These are phyloP conservation scores for Pachysandra terminalis DNA, from an alignment of 164 flowering plant genomes.

Conservation along the genomic window DNA sequence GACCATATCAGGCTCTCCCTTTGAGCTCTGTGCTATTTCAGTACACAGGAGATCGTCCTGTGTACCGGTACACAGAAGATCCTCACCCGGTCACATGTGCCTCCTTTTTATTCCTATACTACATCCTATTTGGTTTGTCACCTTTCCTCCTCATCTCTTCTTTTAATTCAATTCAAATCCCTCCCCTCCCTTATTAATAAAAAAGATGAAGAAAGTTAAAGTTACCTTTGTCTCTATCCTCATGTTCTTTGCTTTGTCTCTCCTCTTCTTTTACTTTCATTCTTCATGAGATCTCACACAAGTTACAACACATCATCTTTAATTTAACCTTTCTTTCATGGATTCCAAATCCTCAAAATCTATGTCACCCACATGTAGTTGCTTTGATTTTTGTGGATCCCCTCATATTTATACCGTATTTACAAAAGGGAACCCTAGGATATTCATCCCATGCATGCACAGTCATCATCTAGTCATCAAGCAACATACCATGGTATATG, in stretches of 20 bases:
- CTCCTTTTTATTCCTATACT: constrained; percentile 31
- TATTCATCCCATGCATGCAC: constrained; percentile 43
- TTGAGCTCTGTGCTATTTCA: no score
- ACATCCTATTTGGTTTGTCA: constrained; percentile 10
- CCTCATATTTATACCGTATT: constrained; percentile 17
- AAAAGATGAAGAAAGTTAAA: constrained; percentile 32
- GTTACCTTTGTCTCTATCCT: constrained; percentile 39
- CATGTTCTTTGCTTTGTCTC: constrained; percentile 42
- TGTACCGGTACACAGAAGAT: no score
- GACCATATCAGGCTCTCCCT: background rate
- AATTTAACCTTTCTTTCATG: constrained; percentile 20
- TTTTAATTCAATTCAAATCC: constrained; percentile 25
- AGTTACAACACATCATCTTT: constrained; percentile 22
- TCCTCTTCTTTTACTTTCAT: constrained; percentile 40
- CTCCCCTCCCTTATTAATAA: constrained; percentile 17
- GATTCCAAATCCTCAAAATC: constrained; percentile 41
- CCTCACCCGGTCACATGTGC: constrained; percentile 20
- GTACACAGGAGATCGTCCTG: no score
- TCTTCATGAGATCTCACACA: constrained; percentile 21
- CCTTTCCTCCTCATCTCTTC: constrained; percentile 19
- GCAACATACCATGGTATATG: constrained; percentile 23
- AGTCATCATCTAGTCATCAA: constrained; percentile 53
- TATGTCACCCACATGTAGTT: constrained; percentile 37
- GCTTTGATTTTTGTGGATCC: constrained; percentile 35
- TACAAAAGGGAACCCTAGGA: constrained; percentile 34